Evolutionary conservation across 75 land plant genomes (phyloP), one percentile per base, ranked within the genome.

Genomic region (Selaginella tamariscina): DNA sequence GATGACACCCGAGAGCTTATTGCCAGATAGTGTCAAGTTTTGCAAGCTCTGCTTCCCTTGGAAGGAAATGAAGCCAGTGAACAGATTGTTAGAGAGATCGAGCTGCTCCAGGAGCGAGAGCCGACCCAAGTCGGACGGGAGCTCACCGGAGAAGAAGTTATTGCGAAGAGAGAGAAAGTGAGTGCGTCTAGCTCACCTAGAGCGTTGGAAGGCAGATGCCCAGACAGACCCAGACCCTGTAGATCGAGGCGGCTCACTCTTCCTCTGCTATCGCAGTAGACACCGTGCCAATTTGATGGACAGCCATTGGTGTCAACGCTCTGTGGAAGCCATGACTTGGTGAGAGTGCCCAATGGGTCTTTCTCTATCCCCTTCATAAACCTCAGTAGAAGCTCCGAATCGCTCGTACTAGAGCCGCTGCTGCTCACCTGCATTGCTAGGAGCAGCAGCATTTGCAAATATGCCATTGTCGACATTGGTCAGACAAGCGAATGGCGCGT

Each of bases 201-300:
- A 0, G 81, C 79, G 56, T 81, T 73, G 62, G 85, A 71, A 54
- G 82, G 75, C 8, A 60, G 77, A 67, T 67, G 71, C n/a, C 79
- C 91, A 55, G 83, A 74, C 5, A 88, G 66, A 1, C 77, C 76
- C 33, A 73, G 76, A 32, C 70, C 65, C 31, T 83, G 78, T 29
- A 88, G 75, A 0, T 80, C 80, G 44, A 88, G 78, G 24, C 83
- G 85, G 23, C 88, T 85, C 54, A 88, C 82, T 54, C 72, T 72
- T 0, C 75, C 86, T 15, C 15, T 39, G 39, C 82, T 81, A 60
- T 69, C 81, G 49, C 91, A 88, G 21, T 81, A 77, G 65, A 88
- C 81, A 27, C 91, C 91, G 71, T 88, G 77, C 91, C 91, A 88
- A 20, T 83, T 80, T n/a, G 82, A 74, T 59, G 91, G 91, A 56